Evolutionary conservation across 371 early-diverging fungal species (phyloP).

Genomic region (Zychaea mexicana): DNA sequence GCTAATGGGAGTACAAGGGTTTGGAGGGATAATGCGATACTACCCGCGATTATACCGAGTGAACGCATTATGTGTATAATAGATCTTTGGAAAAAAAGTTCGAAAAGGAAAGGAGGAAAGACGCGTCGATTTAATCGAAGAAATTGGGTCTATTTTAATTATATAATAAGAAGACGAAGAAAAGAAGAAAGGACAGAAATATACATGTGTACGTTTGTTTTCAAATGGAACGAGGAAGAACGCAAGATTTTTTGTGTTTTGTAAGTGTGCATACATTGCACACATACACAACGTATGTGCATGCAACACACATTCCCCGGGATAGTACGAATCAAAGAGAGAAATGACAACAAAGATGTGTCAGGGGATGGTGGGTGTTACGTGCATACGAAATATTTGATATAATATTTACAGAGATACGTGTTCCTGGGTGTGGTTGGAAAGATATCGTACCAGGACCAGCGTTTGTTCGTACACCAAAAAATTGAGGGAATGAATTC

Average conservation of each 20-base stretch:
- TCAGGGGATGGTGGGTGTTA: background rate
- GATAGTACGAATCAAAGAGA: background rate
- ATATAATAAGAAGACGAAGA: background rate
- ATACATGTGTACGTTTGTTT: constrained; percentile 5
- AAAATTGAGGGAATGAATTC: constrained; percentile 28
- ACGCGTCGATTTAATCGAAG: background rate
- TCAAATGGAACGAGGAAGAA: constrained; percentile 6
- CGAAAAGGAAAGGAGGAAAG: background rate
- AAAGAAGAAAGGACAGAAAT: background rate
- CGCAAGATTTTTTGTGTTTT: background rate
- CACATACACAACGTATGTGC: background rate
- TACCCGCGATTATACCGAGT: background rate
- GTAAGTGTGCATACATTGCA: background rate
- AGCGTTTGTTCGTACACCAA: constrained; percentile 30
- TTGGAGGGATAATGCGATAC: background rate
- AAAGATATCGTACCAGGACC: constrained; percentile 18
- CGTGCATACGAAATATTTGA: background rate
- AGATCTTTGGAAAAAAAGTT: background rate
- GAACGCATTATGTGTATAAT: background rate
- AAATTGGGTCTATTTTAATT: background rate
- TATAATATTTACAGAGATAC: constrained; percentile 25
- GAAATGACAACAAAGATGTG: background rate
- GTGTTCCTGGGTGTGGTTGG: constrained; percentile 23
- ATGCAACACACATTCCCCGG: background rate
- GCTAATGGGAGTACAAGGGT: background rate